Base-by-base conservation (phyloP, 2,329 filamentous ascomycete species). In the Aspergillus nomiae region DNA sequence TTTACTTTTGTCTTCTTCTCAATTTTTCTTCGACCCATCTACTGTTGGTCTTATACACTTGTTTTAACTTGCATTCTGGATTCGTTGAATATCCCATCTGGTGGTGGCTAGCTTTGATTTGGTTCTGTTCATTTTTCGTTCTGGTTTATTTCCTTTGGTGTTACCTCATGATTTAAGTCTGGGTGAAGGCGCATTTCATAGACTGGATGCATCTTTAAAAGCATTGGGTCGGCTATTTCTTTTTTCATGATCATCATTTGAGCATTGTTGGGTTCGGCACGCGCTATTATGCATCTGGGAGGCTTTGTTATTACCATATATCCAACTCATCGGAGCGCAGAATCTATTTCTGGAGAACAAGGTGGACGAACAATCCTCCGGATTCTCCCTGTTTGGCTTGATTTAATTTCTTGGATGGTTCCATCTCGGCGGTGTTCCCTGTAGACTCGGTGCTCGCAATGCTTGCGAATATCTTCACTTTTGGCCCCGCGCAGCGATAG, bases 151-250 rank as follows among this genome's bases (percentile, higher is more conserved):
- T 59, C 41, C 48, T 58, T 64, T 59, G 63, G 48, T 61, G 45
- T 64, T 69, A 70, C 63, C 69, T 64, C 65, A 70, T 69, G 69
- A 70, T 62, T 65, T 61, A 68, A 72, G 65, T 68, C 56, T 63
- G 57, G 73, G 66, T 58, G 58, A 64, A 63, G 74, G 74, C 74
- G 74, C 73, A 74, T 68, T 68, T 73, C 63, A 76, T 76, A 76
- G 74, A 76, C 62, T 71, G 71, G 71, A 73, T 74, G 73, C 73
- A 76, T 76, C 57, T 74, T 69, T 69, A 67, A 71, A 71, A 71
- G 71, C 69, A 71, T 73, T 65, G 68, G 69, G 68, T 65, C 57
- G 63, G 65, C 24, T 65, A 63, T 63, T 61, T 65, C 55, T 50
- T 65, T 62, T 63, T 60, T 62, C 56, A 19, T 51, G 16, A 51